phyloP scores from a whole-genome alignment of 1,284 basidiomycete genomes.

The Coriolopsis trogii region DNA sequence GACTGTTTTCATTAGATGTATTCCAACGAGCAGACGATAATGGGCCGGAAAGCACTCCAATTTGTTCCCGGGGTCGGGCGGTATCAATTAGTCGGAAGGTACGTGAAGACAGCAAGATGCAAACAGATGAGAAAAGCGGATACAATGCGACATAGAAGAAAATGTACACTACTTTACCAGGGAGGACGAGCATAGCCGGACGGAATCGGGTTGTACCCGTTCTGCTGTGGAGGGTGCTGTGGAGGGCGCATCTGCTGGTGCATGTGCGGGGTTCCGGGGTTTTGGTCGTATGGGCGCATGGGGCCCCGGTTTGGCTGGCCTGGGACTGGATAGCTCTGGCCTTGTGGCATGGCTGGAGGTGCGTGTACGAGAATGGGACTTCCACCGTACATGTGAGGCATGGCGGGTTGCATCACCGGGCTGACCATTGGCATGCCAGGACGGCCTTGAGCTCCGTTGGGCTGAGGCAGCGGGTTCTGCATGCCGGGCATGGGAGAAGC shows the following conservation, averaged over 20 bases:
- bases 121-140: slow-evolving; percentile 24
- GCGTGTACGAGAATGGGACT: slow-evolving; percentile 73
- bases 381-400: slow-evolving; percentile 58
- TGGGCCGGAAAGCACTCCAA: slow-evolving; percentile 5
- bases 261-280: slow-evolving; percentile 25
- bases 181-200: slow-evolving; percentile 38
- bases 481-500: slow-evolving; percentile 42
- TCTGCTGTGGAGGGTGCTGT: slow-evolving; percentile 28
- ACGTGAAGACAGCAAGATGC: slow-evolving; percentile 34
- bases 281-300: slow-evolving; percentile 30
- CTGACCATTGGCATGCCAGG: slow-evolving; percentile 59
- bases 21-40: slow-evolving; percentile 20
- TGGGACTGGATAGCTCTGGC: slow-evolving; percentile 28
- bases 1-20: slow-evolving; percentile 24
- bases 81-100: slow-evolving; percentile 30
- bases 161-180: slow-evolving; percentile 39
- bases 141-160: slow-evolving; percentile 22
- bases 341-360: slow-evolving; percentile 32
- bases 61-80: slow-evolving; percentile 17
- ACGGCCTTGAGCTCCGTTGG: slow-evolving; percentile 47
- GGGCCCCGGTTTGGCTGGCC: slow-evolving; percentile 29
- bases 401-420: slow-evolving; percentile 64
- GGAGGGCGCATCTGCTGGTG: slow-evolving; percentile 23
- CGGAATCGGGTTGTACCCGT: slow-evolving; percentile 27
- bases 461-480: slow-evolving; percentile 45